These are phyloP conservation scores for Cadophora sp. DNA, from an alignment of 2,329 filamentous ascomycete species.

Conservation along the genomic window DNA sequence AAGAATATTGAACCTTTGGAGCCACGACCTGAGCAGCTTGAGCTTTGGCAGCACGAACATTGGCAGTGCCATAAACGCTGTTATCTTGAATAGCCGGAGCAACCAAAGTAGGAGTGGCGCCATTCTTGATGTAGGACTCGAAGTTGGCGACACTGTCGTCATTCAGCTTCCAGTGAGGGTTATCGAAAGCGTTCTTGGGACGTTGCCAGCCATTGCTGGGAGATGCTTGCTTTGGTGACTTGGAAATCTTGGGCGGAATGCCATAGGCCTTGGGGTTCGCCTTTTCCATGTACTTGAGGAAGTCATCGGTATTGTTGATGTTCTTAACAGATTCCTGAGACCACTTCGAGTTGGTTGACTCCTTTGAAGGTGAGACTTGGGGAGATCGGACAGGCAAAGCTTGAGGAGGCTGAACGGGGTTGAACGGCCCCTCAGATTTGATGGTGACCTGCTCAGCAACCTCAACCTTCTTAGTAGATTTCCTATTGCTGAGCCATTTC, in stretches of 20 bases:
- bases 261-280: background rate
- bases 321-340: background rate
- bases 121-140: slow-evolving; percentile 12
- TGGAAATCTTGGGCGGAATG: background rate
- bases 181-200: slow-evolving; percentile 9
- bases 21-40: background rate
- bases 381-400: background rate
- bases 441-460: background rate
- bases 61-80: background rate
- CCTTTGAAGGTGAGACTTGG: slow-evolving; percentile 1
- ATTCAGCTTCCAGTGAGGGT: slow-evolving; percentile 4
- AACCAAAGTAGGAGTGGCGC: background rate
- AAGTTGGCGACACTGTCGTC: background rate
- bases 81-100: background rate
- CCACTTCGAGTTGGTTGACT: background rate
- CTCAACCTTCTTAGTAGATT: background rate
- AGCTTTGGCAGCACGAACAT: slow-evolving; percentile 6
- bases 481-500: background rate
- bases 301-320: background rate
- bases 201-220: background rate
- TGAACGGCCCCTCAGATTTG: background rate
- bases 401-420: background rate
- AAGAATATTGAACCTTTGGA: background rate
- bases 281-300: background rate
- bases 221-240: background rate